A percentile compares a stretch with the other conserved stretches of the same genome.
Evolutionary conservation across 768 basidiomycete genomes (phyloP).

Genomic region (Amanita molliuscula): DNA sequence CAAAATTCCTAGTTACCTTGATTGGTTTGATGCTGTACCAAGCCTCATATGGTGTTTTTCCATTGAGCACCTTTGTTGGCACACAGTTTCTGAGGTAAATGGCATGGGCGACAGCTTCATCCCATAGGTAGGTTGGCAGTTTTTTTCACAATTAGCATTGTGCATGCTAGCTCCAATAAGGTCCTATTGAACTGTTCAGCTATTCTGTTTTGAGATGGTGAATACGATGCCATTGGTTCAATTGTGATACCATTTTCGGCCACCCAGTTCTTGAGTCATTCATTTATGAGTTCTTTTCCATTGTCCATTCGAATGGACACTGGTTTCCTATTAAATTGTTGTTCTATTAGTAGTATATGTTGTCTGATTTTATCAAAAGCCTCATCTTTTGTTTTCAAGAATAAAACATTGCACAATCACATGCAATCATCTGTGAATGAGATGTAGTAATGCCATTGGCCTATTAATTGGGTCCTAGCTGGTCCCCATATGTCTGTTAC

Average conservation of each 20-base stretch:
- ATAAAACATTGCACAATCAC: not conserved
- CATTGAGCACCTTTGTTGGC: conserved; percentile 6
- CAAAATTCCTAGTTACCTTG: too few relatives aligned
- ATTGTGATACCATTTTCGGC: too few relatives aligned
- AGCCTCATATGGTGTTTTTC: conserved; percentile 11
- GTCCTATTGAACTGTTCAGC: conserved; percentile 20
- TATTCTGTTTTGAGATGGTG: too few relatives aligned
- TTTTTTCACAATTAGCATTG: conserved; percentile 15
- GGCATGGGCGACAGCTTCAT: conserved; percentile 9
- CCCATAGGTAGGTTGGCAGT: conserved; percentile 16
- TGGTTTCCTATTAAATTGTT: conserved; percentile 10
- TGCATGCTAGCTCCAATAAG: conserved; percentile 9
- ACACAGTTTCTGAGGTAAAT: conserved; percentile 13
- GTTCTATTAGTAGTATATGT: conserved; percentile 7
- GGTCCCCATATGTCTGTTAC: conserved; percentile 6
- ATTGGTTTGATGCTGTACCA: conserved; percentile 13
- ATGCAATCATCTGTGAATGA: too few relatives aligned
- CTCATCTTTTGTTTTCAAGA: not conserved
- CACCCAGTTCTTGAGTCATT: conserved; percentile 14
- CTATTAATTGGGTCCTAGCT: not conserved
- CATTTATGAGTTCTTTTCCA: too few relatives aligned
- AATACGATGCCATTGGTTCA: too few relatives aligned
- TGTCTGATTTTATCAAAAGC: not conserved
- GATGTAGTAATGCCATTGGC: not conserved
- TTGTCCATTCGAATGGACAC: conserved; percentile 13